Conservation (phyloP, 495 filamentous ascomycete genomes). For the Xylaria nigripes region DNA sequence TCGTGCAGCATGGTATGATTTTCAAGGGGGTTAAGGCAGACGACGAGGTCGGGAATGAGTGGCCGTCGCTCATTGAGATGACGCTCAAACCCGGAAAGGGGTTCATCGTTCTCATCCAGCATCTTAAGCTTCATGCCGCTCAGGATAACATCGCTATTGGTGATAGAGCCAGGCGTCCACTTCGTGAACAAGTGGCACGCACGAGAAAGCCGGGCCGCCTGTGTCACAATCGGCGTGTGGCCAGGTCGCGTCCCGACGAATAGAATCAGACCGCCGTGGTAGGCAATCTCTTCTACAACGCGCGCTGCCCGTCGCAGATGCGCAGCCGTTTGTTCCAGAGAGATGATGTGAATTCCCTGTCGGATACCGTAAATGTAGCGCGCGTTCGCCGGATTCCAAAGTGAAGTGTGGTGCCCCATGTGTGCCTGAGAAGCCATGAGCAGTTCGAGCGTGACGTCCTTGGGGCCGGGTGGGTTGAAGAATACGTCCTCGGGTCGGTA, state of each 20-base stretch:
- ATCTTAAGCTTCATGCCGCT: slow-evolving; percentile 55
- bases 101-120: slow-evolving; percentile 61
- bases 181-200: slow-evolving; percentile 88
- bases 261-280: slow-evolving; percentile 73
- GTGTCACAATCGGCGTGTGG: slow-evolving; percentile 68
- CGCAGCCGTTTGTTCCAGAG: slow-evolving; percentile 74
- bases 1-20: slow-evolving; percentile 86
- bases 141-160: slow-evolving; percentile 85
- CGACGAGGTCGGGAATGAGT: slow-evolving; percentile 81
- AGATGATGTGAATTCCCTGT: slow-evolving; percentile 88
- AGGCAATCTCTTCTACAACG: slow-evolving; percentile 78
- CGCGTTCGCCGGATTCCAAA: slow-evolving; percentile 93
- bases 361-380: slow-evolving; percentile 92
- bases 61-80: slow-evolving; percentile 53
- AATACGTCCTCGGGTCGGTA: slow-evolving; percentile 65
- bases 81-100: slow-evolving; percentile 55
- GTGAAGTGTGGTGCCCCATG: slow-evolving; percentile 82
- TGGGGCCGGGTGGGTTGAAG: slow-evolving; percentile 60
- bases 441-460: slow-evolving; percentile 81
- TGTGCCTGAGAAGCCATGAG: slow-evolving; percentile 86
- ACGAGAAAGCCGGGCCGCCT: slow-evolving; percentile 65
- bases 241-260: slow-evolving; percentile 83
- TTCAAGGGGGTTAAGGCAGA: slow-evolving; percentile 87
- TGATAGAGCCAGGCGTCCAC: slow-evolving; percentile 89
- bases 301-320: slow-evolving; percentile 84